A percentile compares a stretch with the other conserved stretches of the same genome.
These are phyloP conservation scores for Tetracentron sinense DNA, from an alignment of 164 flowering plant genomes.

Conservation along the genomic window DNA sequence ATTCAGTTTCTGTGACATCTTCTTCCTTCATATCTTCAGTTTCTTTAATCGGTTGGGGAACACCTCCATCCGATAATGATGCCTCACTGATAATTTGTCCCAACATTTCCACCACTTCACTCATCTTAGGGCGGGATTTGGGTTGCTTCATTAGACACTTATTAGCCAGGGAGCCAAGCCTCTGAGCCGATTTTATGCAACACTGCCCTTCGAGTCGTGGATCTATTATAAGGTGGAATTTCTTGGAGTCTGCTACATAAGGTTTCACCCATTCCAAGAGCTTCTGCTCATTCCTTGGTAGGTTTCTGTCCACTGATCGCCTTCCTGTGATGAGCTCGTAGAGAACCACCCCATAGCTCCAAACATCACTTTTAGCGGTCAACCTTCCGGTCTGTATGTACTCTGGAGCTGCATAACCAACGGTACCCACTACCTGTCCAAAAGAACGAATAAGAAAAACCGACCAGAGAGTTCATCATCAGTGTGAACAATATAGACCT, in stretches of 20 bases:
- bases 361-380: conserved; percentile 88
- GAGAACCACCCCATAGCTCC: conserved; percentile 97
- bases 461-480: background rate
- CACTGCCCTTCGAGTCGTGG: conserved; percentile 61
- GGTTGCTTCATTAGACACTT: conserved; percentile 80
- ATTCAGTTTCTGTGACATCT: conserved; percentile 22
- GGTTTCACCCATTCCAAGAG: conserved; percentile 93
- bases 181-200: conserved; percentile 66
- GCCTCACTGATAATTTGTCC: conserved; percentile 55
- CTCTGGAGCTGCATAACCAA: conserved; percentile 97
- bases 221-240: conserved; percentile 71
- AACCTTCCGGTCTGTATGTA: conserved; percentile 83
- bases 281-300: conserved; percentile 81
- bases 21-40: conserved; percentile 37
- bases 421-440: conserved; percentile 83
- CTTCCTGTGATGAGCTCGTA: conserved; percentile 91
- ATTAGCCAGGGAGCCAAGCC: conserved; percentile 66
- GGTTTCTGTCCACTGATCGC: conserved; percentile 75
- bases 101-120: conserved; percentile 70
- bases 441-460: background rate
- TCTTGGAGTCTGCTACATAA: conserved; percentile 65
- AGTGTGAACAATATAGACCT: too few relatives aligned
- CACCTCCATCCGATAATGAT: conserved; percentile 22
- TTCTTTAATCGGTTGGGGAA: conserved; percentile 21
- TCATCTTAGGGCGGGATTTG: conserved; percentile 83